Base-by-base conservation (phyloP, 139 green algal species). In the Chlamydomonas asymmetrica region DNA sequence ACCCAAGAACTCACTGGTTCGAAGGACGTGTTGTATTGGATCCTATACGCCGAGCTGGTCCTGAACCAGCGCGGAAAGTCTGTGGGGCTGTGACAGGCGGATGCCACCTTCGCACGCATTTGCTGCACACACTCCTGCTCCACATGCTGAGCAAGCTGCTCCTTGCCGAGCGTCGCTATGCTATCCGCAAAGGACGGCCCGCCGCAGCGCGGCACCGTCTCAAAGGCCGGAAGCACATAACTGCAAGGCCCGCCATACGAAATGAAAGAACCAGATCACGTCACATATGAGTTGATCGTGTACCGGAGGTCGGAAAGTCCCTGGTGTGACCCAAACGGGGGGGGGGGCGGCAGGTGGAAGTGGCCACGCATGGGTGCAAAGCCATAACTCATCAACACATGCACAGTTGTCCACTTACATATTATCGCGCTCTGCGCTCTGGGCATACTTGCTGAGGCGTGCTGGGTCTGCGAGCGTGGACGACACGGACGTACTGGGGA, bases 141-240 rank as follows among this genome's bases (percentile, higher is more conserved):
- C 54, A 76, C 67, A 18, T 16, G 20, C 20, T 31, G 16, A 23
- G 48, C 37, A 49, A 72, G 63, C 34, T 41, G 29, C 25, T 22
- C 56, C 69, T 76, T 76, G 35, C 23, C 13, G 9, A 56, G 5
- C 7, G 43, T 31, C 27, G 54, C 64, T 5, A 69, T n/a, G 13
- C 27, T 54, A 13, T 70, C 57, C 7, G 71, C 71, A 68, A 52
- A 78, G 6, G 39, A 39, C 4, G 74, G 63, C 5, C 65, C 74
- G 5, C 74, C 74, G 63, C 65, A 75, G 49, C 68, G 61, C 23
- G 25, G 29, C 29, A n/a, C 39, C 20, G 75, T 81, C 43, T 81
- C 75, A 54, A 81, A 71, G 23, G 75, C 75, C 3, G 75, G 75
- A 22, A 81, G 35, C 34, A 81, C 75, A n/a, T n/a, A n/a, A n/a